Evolutionary conservation across 2,329 filamentous ascomycete species (phyloP), one percentile per base, ranked within the genome.

Genomic region (Epichloe aotearoae): DNA sequence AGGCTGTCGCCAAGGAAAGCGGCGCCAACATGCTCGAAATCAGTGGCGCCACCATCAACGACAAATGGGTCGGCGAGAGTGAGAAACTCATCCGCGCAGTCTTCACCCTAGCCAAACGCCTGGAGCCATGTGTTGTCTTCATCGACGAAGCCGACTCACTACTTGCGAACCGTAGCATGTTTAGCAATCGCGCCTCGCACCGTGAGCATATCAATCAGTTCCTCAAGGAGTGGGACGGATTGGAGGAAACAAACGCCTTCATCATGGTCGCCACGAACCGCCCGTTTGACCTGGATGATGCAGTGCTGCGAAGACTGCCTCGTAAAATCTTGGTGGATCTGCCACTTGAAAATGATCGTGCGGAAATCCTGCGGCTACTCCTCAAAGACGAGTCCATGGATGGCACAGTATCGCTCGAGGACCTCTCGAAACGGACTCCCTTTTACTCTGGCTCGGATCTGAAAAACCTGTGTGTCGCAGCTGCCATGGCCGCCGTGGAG

Each of bases 201-300:
- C 81, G 90, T 47, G 91, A 96, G 64, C 84, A 93, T 50, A 90
- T 97, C 66, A 98, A 96, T 62, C 91, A 98, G 67, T 97, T 97
- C 66, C 72, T 98, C 47, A 85, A 89, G 50, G 91, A 97, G 65
- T 97, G 91, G 93, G 93, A 97, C 59, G 93, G 93, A 11, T 84
- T 97, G 73, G 73, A 73, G 50, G 85, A 86, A 58, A 78, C 82
- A 45, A 86, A 85, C 17, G 88, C 91, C 3, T 97, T 98, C 65
- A 91, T 98, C 66, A 96, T 98, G 89, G 89, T 97, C 0, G 91
- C 93, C 30, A 97, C 90, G 8, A 97, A 98, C 66, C 77, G 91
- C 10, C 93, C 93, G 0, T 96, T 95, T 61, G 93, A 97, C 61
- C 79, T 98, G 1, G 93, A 98, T 60, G 87, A 93, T 59, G 87